Conservation (phyloP, 768 basidiomycete genomes). For the Naematelia aurantialba region DNA sequence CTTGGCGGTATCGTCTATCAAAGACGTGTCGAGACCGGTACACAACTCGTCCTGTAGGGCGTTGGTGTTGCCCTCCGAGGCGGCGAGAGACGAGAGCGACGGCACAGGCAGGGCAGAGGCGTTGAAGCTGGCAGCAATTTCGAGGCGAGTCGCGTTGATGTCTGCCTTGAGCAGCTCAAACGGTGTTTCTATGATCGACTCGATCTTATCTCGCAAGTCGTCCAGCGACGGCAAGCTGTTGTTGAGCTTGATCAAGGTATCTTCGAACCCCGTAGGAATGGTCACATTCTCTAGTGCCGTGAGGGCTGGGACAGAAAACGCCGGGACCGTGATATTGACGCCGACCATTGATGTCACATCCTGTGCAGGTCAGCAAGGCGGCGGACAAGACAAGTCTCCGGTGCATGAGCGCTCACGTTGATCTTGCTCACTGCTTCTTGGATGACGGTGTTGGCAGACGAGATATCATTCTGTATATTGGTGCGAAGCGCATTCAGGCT, state of each 20-base stretch:
- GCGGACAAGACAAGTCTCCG: no score
- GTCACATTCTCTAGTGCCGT: conserved; percentile 69
- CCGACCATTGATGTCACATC: conserved; percentile 61
- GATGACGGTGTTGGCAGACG: conserved; percentile 66
- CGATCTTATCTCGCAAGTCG: conserved; percentile 70
- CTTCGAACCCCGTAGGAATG: conserved; percentile 71
- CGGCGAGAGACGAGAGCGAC: conserved; percentile 22
- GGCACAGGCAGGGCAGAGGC: conserved; percentile 74
- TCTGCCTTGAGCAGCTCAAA: conserved; percentile 83
- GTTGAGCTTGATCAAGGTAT: conserved; percentile 72
- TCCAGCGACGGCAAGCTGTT: conserved; percentile 71
- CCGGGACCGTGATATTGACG: conserved; percentile 60
- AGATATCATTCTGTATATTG: conserved; percentile 68
- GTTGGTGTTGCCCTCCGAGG: conserved; percentile 19
- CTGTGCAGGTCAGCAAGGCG: conserved; percentile 31
- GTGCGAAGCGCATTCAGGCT: conserved; percentile 63
- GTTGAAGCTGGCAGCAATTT: conserved; percentile 62
- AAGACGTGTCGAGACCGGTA: conserved; percentile 67
- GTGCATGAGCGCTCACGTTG: conserved; percentile 54
- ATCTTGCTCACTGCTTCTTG: conserved; percentile 62
- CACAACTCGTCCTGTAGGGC: conserved; percentile 62
- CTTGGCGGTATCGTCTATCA: conserved; percentile 77
- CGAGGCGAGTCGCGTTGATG: conserved; percentile 78
- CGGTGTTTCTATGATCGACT: conserved; percentile 59
- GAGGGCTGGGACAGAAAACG: conserved; percentile 72